Conservation (phyloP, 2,329 filamentous ascomycete species). For the Clathrospora elynae region DNA sequence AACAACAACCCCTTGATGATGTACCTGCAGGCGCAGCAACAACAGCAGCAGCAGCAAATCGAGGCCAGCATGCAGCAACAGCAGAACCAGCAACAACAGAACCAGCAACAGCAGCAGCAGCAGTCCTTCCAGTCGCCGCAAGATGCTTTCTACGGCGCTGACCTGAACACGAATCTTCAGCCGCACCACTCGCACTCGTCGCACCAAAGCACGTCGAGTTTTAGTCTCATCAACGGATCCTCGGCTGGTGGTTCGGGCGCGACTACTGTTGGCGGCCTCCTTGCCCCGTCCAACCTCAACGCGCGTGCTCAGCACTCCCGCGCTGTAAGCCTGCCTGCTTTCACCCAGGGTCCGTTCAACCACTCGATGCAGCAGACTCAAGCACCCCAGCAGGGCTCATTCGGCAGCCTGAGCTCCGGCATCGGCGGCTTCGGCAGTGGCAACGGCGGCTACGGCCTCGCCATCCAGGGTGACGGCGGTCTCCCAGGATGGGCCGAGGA, state of each 20-base stretch:
- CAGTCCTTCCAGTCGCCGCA: conserved; percentile 76
- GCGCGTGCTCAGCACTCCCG: conserved; percentile 70
- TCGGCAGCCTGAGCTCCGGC: conserved; percentile 63
- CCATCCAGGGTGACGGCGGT: conserved; percentile 62
- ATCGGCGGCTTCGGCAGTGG: conserved; percentile 61
- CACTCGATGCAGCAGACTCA: conserved; percentile 48
- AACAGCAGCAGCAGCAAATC: conserved; percentile 50
- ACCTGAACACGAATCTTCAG: conserved; percentile 66
- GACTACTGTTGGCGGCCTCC: conserved; percentile 75
- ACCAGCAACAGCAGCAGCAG: conserved; percentile 48
- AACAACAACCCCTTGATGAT: conserved; percentile 87
- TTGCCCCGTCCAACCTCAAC: conserved; percentile 70
- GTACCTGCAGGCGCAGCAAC: conserved; percentile 76
- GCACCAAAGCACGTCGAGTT: conserved; percentile 59
- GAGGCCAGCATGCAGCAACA: conserved; percentile 45
- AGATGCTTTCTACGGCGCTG: conserved; percentile 74
- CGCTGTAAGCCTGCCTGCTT: conserved; percentile 84
- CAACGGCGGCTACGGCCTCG: conserved; percentile 63
- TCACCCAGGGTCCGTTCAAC: conserved; percentile 64
- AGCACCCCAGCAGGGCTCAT: conserved; percentile 53
- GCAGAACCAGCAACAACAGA: conserved; percentile 30
- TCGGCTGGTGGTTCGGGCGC: conserved; percentile 56
- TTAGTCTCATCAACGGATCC: conserved; percentile 54
- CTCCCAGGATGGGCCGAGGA: conserved; percentile 69
- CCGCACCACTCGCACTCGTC: conserved; percentile 65